Conservation (phyloP, 2,329 filamentous ascomycete genomes). For the Verticillium klebahnii region DNA sequence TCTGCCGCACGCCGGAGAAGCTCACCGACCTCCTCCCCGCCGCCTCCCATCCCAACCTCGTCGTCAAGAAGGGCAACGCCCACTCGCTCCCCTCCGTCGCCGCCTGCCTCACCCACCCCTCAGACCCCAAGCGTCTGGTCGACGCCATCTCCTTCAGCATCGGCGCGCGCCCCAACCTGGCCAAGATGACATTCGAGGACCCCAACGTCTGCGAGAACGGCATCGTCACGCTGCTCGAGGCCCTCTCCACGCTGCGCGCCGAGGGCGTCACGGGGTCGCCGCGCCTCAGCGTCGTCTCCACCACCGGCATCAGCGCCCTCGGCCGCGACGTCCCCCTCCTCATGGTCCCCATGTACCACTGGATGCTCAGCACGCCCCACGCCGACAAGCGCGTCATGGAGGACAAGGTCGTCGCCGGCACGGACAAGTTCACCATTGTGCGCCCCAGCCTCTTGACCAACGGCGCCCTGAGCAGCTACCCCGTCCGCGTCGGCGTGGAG, state of each 20-base stretch:
- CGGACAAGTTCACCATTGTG: conserved; percentile 31
- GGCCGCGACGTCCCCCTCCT: conserved; percentile 37
- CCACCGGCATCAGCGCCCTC: conserved; percentile 32
- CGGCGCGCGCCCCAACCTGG: conserved; percentile 23
- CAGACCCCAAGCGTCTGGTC: conserved; percentile 22
- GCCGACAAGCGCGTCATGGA: conserved; percentile 46
- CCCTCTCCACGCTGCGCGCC: conserved; percentile 21
- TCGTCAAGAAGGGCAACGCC: conserved; percentile 32
- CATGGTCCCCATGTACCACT: conserved; percentile 37
- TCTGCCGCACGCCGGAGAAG: conserved; percentile 36
- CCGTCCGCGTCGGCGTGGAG: conserved; percentile 34
- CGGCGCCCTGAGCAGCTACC: conserved; percentile 15
- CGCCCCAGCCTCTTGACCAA: conserved; percentile 31
- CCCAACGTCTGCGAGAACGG: conserved; percentile 35
- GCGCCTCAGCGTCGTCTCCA: conserved; percentile 27
- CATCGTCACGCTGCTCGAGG: conserved; percentile 26
- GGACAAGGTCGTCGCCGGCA: conserved; percentile 13
- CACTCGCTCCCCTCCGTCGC: conserved; percentile 26
- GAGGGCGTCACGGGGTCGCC: conserved; percentile 22
- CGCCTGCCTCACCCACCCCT: conserved; percentile 22
- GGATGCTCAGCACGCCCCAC: conserved; percentile 36
- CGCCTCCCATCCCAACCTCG: conserved; percentile 24
- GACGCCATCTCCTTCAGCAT: conserved; percentile 35
- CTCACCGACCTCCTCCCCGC: conserved; percentile 25
- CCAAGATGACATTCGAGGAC: conserved; percentile 26